Base-by-base conservation (phyloP, 2,329 filamentous ascomycete species). In the Cercospora sesami region DNA sequence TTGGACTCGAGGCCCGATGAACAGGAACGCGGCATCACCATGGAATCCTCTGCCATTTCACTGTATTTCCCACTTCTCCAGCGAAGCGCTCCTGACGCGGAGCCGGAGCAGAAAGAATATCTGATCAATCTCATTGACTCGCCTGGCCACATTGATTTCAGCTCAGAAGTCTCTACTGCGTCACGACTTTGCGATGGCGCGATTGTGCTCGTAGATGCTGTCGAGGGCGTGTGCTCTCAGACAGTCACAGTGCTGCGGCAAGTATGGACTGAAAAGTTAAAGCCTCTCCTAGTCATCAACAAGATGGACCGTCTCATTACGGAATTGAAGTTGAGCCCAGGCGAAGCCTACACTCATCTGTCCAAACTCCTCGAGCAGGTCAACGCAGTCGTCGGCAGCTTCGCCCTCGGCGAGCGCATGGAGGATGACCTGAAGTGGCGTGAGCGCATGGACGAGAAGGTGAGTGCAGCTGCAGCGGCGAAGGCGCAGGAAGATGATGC, bases 41-140 rank as follows among this genome's bases (percentile, higher is more conserved):
- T 99, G 95, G 95, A 99, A 80, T 98, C 95, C 0, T 98, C 94
- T 5, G 95, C 95, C 70, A 99, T 99, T 72, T 98, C 95, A 0
- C 85, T 99, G 36, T 96, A 91, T 81, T 99, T 99, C 79, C 96
- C 94, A 39, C 92, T 98, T 86, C 83, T 96, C 64, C 87, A 94
- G 73, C 88, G 92, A 73, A 83, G 87, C 42, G 84, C 87, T 1
- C 89, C 92, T 26, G 73, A 79, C 30, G 75, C 78, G 7, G 65
- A 73, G 55, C 78, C 79, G 0, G 86, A 90, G 75, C 86, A 91
- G 21, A 93, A 93, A 77, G 94, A 99, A 80, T 97, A 97, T 77
- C 85, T 99, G 70, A 92, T 99, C 82, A 99, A 99, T 79, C 82
- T 99, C 67, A 99, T 99, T 77, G 95, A 99, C 81, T 98, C 95